Evolutionary conservation across 2,329 filamentous ascomycete species (phyloP).

Genomic region (Onygena corvina): DNA sequence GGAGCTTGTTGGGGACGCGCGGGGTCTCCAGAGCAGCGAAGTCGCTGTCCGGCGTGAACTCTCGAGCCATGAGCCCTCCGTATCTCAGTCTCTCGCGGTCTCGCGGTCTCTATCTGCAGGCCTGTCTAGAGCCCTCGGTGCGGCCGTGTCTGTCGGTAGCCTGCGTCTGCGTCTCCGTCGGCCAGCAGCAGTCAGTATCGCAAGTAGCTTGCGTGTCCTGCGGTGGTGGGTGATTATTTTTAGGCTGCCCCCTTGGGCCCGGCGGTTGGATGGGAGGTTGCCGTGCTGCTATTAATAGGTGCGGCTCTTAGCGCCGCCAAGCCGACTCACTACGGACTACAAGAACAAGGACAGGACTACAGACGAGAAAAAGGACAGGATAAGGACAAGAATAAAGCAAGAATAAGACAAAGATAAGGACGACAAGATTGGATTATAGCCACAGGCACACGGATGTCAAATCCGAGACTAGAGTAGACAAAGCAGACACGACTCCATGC

Average conservation of each 20-base stretch:
- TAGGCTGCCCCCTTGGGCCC: background rate
- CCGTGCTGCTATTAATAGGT: background rate
- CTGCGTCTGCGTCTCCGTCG: background rate
- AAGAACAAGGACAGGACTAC: too few species aligned
- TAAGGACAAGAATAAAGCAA: too few species aligned
- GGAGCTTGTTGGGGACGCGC: conserved; percentile 18
- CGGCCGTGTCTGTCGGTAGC: background rate
- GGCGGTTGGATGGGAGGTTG: conserved; percentile 1
- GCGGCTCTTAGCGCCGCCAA: conserved; percentile 6
- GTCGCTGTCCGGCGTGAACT: conserved; percentile 13
- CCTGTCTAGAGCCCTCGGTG: too few species aligned
- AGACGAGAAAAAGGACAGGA: too few species aligned
- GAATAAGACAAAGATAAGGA: too few species aligned
- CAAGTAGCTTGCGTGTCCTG: background rate
- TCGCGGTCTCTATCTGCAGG: background rate
- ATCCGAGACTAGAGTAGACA: background rate
- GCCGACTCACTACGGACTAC: too few species aligned
- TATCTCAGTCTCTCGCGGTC: background rate
- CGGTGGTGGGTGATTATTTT: conserved; percentile 4
- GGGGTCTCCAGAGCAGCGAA: conserved; percentile 24
- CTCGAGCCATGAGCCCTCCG: conserved; percentile 13
- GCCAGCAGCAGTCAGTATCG: too few species aligned
- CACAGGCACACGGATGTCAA: too few species aligned
- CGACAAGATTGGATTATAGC: too few species aligned
- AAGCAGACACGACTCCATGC: conserved; percentile 1